A percentile compares a stretch with the other conserved stretches of the same genome.
phyloP scores from a whole-genome alignment of 345 rosid genomes.

The Eucalyptus virginea region DNA sequence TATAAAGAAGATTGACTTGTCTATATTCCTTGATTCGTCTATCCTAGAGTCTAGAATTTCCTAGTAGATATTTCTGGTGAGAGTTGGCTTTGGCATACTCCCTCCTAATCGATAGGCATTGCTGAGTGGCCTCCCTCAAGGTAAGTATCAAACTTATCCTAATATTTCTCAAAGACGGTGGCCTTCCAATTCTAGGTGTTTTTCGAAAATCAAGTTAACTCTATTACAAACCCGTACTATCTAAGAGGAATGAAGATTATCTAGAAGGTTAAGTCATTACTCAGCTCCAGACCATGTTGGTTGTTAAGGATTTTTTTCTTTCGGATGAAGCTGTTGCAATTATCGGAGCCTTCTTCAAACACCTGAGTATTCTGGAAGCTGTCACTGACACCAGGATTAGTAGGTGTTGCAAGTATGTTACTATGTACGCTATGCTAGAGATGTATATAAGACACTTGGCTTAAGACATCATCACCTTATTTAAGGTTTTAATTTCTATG shows the following conservation, averaged over 20 bases:
- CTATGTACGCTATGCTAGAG: background rate
- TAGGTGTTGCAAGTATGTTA: background rate
- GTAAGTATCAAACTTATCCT: background rate
- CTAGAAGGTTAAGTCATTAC: background rate
- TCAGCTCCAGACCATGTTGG: background rate
- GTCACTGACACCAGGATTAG: background rate
- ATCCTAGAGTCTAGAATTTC: background rate
- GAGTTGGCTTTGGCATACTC: background rate
- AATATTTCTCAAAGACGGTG: background rate
- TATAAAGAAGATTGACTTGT: background rate
- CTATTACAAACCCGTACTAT: background rate
- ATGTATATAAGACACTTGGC: background rate
- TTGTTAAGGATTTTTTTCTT: background rate
- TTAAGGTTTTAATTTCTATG: background rate
- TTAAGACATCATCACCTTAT: background rate
- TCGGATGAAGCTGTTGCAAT: background rate
- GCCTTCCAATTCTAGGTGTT: background rate
- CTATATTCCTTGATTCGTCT: background rate
- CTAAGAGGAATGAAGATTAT: background rate
- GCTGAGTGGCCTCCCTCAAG: background rate
- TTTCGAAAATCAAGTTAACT: background rate
- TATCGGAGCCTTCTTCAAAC: background rate
- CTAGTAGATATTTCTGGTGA: background rate
- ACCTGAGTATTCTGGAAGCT: background rate
- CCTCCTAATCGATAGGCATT: background rate